These are phyloP conservation scores for Baudoinia panamericana DNA, from an alignment of 495 filamentous ascomycete species.

Conservation along the genomic window DNA sequence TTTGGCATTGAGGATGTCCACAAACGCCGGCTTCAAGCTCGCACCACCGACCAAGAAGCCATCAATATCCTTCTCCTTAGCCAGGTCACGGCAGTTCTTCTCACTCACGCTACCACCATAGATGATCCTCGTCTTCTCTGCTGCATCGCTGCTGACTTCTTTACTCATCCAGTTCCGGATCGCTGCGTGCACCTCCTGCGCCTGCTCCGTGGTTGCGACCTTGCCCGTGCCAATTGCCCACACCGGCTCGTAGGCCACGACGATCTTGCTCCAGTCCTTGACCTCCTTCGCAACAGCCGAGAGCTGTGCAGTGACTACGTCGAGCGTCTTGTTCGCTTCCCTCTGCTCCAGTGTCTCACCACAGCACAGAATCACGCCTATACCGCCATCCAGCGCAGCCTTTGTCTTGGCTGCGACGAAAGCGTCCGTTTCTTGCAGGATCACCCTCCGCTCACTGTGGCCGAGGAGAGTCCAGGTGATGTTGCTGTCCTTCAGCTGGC, in stretches of 20 bases:
- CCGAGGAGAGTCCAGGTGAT: slow-evolving; percentile 84
- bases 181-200: slow-evolving; percentile 85
- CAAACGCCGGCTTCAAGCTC: slow-evolving; percentile 80
- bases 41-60: slow-evolving; percentile 97
- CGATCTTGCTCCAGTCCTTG: slow-evolving; percentile 81
- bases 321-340: slow-evolving; percentile 72
- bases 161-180: slow-evolving; percentile 80
- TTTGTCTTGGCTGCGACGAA: slow-evolving; percentile 89
- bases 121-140: slow-evolving; percentile 74
- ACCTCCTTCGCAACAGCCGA: slow-evolving; percentile 45
- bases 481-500: slow-evolving; percentile 74
- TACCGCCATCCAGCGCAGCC: slow-evolving; percentile 69
- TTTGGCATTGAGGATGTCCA: slow-evolving; percentile 24
- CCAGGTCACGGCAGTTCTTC: slow-evolving; percentile 93
- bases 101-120: slow-evolving; percentile 95
- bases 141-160: slow-evolving; percentile 54
- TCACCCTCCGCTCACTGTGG: slow-evolving; percentile 81
- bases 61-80: slow-evolving; percentile 86
- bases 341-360: slow-evolving; percentile 91
- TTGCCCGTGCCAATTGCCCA: slow-evolving; percentile 99
- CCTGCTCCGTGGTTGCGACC: slow-evolving; percentile 85
- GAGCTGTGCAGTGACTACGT: slow-evolving; percentile 59
- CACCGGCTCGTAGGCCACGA: slow-evolving; percentile 97
- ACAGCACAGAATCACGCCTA: slow-evolving; percentile 89
- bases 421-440: slow-evolving; percentile 71